These are phyloP conservation scores for Penicillium antarcticum DNA, from an alignment of 495 filamentous ascomycete genomes.

Conservation along the genomic window DNA sequence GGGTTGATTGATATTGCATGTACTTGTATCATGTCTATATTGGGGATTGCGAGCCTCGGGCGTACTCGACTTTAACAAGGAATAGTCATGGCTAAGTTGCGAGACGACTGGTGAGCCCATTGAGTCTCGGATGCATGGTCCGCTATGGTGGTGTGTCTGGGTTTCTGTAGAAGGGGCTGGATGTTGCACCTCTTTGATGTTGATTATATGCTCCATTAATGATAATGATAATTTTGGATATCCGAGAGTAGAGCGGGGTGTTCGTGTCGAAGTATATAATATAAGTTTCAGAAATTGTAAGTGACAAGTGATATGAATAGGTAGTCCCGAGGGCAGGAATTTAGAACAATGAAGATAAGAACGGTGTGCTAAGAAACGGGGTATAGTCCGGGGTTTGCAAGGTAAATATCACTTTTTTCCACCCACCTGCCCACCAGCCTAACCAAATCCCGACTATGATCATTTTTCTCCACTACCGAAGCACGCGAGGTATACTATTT, in stretches of 20 bases:
- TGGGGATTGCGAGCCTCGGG: neutral
- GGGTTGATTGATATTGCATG: neutral
- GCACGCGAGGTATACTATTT: neutral
- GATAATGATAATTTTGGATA: neutral
- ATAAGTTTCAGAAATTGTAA: too few relatives aligned
- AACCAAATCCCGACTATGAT: too few relatives aligned
- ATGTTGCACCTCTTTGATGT: constrained; percentile 3
- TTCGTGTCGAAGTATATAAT: too few relatives aligned
- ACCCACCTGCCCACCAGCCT: too few relatives aligned
- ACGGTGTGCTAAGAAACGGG: neutral
- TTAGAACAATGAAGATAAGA: neutral
- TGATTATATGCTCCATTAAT: constrained; percentile 15
- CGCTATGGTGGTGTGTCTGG: neutral
- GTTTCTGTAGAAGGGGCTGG: neutral
- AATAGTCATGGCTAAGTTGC: constrained; percentile 5
- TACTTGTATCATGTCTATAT: neutral
- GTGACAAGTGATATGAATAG: too few relatives aligned
- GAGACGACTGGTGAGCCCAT: constrained; percentile 1
- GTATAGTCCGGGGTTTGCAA: neutral
- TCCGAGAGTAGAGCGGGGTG: neutral
- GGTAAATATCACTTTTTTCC: neutral
- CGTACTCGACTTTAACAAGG: neutral
- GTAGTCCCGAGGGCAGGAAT: neutral
- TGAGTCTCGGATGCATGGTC: neutral
- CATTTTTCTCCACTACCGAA: neutral